Percentiles rank a stretch among this genome's conserved stretches.
These are phyloP conservation scores for Plantago coronopus DNA, from an alignment of 305 asterid genomes.

Conservation along the genomic window DNA sequence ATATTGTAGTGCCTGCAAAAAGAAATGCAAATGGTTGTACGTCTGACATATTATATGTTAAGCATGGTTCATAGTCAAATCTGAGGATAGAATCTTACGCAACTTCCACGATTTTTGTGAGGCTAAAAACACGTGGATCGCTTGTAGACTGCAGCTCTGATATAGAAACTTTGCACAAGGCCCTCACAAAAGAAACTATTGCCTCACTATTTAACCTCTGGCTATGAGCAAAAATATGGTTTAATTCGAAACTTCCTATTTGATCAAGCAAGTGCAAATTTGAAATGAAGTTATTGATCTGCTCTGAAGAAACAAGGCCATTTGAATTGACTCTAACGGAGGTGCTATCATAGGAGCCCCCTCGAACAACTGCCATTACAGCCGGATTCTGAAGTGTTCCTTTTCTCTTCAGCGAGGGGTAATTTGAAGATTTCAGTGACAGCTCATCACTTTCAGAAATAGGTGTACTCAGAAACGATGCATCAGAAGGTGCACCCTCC, in stretches of 20 bases:
- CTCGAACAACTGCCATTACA: constrained; percentile 93
- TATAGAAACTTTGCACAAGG: constrained; percentile 95
- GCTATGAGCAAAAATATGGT: constrained; percentile 98
- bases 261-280: constrained; percentile 93
- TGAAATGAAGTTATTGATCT: constrained; percentile 78
- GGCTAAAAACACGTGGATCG: constrained; percentile 98
- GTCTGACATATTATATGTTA: constrained; percentile 16
- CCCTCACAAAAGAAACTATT: constrained; percentile 86
- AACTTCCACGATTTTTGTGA: constrained; percentile 98
- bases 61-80: constrained; percentile 23
- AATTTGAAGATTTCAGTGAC: constrained; percentile 33
- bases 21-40: constrained; percentile 27
- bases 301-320: constrained; percentile 84
- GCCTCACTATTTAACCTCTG: constrained; percentile 98
- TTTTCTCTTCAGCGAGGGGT: constrained; percentile 76
- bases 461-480: constrained; percentile 65
- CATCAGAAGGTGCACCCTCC: constrained; percentile 96
- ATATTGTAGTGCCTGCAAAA: constrained; percentile 95
- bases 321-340: constrained; percentile 60
- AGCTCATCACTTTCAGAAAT: constrained; percentile 65
- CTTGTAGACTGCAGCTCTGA: constrained; percentile 97
- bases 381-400: constrained; percentile 96
- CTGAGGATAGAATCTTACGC: constrained; percentile 84
- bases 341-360: constrained; percentile 97
- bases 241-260: constrained; percentile 89